Evolutionary conservation across 2,329 filamentous ascomycete genomes (phyloP), one percentile per base, ranked within the genome.

Genomic region (Colletotrichum godetiae): DNA sequence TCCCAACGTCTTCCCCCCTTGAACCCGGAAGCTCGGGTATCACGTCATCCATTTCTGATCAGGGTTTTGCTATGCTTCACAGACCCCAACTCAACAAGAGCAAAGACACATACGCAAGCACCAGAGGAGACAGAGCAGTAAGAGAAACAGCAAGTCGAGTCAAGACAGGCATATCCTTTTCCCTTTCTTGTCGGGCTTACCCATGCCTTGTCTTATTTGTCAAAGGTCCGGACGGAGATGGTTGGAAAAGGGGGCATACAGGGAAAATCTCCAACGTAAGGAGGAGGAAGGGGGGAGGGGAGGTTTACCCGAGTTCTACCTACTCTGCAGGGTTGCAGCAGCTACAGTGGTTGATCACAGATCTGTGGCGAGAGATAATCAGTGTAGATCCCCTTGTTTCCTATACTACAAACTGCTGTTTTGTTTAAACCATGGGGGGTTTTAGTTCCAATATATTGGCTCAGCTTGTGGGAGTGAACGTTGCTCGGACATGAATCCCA

Each of bases 1-100:
- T 46, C 15, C 12, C 22, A 24, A 15, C 1, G 59, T 11, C 67
- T 24, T 59, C 11, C 57, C 42, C 60, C 42, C 64, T 62, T 68
- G 68, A 57, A 62, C 42, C 69, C 69, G 53, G 66, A 69, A 64
- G 59, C 53, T 58, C 70, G 70, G 70, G 42, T 64, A 63, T 69
- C 66, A 59, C 70, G 66, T 72, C 66, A 72, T 59, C 24, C 65
- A 35, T 63, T 13, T 22, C 46, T 49, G 5, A 58, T 22, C 58
- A 58, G 35, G 15, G 63, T 56, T 68, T 61, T 52, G 62, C 37
- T 42, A 19, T 52, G 33, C 10, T 60, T 22, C 4, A n/a, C 19
- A 19, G 7, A 49, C 15, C 19, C 15, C 42, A n/a, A 49, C 42
- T 49, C 19, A n/a, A 49, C 13, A 27, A 27, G 27, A 42, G 37